These are phyloP conservation scores for Raffaelea albimanens DNA, from an alignment of 2,329 filamentous ascomycete genomes.

Conservation along the genomic window DNA sequence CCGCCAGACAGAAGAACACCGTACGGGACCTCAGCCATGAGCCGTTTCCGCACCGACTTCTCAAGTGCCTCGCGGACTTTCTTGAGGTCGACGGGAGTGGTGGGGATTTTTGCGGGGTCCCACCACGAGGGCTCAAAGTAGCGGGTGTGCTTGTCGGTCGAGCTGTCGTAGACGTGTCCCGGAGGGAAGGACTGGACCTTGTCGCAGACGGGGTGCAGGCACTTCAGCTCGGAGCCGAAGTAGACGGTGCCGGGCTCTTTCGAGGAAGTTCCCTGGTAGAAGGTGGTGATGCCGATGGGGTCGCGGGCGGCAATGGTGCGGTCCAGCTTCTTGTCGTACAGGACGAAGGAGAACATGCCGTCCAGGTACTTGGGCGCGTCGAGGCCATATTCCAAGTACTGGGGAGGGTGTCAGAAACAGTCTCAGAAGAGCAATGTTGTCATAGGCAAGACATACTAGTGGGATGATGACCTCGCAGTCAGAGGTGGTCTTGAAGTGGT, in stretches of 20 bases:
- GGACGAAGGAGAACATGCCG: constrained; percentile 98
- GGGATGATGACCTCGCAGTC: constrained; percentile 99
- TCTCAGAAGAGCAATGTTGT: too few species aligned
- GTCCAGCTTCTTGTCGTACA: constrained; percentile 93
- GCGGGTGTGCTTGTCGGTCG: constrained; percentile 71
- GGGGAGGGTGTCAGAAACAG: constrained; percentile 3
- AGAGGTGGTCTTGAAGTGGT: constrained; percentile 97
- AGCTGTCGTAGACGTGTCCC: constrained; percentile 92
- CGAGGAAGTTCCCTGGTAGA: constrained; percentile 91
- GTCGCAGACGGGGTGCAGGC: constrained; percentile 85
- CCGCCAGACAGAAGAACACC: constrained; percentile 92
- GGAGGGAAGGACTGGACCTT: constrained; percentile 90
- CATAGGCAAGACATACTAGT: constrained; percentile 49
- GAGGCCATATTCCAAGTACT: constrained; percentile 89
- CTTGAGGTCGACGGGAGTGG: constrained; percentile 75
- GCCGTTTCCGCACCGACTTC: constrained; percentile 83
- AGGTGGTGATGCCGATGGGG: constrained; percentile 92
- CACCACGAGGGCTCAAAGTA: constrained; percentile 94
- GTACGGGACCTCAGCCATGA: constrained; percentile 98
- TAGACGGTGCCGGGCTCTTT: constrained; percentile 75
- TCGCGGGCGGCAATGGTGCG: constrained; percentile 89
- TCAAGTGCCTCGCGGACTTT: constrained; percentile 73
- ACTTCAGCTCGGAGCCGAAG: constrained; percentile 97
- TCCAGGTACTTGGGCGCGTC: constrained; percentile 91
- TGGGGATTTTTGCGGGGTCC: constrained; percentile 70